Evolutionary conservation across 768 basidiomycete species (phyloP).

Genomic region (Megacollybia marginata): DNA sequence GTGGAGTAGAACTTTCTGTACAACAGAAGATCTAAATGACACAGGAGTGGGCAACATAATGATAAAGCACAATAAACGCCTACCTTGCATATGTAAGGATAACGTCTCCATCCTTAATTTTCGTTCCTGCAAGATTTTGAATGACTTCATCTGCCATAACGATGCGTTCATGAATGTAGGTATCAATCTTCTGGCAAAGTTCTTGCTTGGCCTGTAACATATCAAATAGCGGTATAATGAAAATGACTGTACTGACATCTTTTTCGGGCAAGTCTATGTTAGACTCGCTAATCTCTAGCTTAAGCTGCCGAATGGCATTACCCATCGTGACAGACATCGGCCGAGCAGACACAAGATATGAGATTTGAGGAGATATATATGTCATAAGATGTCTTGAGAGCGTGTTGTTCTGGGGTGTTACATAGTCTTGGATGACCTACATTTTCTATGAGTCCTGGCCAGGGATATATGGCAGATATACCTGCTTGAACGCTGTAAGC

Average conservation of each 20-base stretch:
- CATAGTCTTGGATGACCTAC: slow-evolving; percentile 88
- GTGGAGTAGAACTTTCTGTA: slow-evolving; percentile 79
- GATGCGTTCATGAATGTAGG: slow-evolving; percentile 91
- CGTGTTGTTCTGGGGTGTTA: slow-evolving; percentile 79
- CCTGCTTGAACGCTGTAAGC: slow-evolving; percentile 85
- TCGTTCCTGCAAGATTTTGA: slow-evolving; percentile 78
- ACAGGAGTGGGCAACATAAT: background rate
- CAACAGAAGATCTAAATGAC: slow-evolving; percentile 74
- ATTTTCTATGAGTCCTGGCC: too few species aligned
- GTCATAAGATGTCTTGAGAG: slow-evolving; percentile 89
- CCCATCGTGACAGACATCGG: slow-evolving; percentile 94
- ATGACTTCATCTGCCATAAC: slow-evolving; percentile 92
- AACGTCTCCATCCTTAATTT: slow-evolving; percentile 91
- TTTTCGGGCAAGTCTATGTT: slow-evolving; percentile 94
- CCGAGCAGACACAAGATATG: slow-evolving; percentile 78
- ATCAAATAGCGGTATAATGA: slow-evolving; percentile 1
- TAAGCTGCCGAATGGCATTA: slow-evolving; percentile 89
- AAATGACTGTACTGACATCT: slow-evolving; percentile 53
- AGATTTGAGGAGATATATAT: slow-evolving; percentile 89
- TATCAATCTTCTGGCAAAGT: slow-evolving; percentile 80
- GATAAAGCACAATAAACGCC: background rate
- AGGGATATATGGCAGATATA: slow-evolving; percentile 21
- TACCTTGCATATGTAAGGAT: slow-evolving; percentile 92
- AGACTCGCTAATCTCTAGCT: slow-evolving; percentile 88
- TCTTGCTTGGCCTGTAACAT: slow-evolving; percentile 72